phyloP scores from a whole-genome alignment of 2,329 filamentous ascomycete genomes.

The Sporothrix curviconia region DNA sequence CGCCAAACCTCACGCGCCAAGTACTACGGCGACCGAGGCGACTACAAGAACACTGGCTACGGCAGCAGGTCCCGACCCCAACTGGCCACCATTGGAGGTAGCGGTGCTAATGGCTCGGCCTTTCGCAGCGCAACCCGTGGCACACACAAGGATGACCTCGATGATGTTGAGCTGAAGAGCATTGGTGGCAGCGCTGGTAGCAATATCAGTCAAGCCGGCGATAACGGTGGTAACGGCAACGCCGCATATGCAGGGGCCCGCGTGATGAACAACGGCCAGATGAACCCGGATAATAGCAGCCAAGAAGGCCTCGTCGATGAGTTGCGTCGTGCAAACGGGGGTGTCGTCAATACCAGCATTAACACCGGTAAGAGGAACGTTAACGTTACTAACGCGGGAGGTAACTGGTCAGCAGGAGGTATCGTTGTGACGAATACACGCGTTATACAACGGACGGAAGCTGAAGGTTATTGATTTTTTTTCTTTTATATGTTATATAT shows the following conservation, averaged over 20 bases:
- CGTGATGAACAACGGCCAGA: neutral
- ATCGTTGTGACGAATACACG: neutral
- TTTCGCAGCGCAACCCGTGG: neutral
- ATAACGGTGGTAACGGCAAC: too few species aligned
- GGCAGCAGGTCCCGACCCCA: neutral
- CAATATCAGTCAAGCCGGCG: neutral
- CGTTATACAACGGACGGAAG: neutral
- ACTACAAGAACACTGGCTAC: neutral
- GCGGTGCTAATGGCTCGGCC: neutral
- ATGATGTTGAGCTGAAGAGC: neutral
- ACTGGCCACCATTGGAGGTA: neutral
- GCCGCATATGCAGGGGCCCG: too few species aligned
- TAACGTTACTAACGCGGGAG: neutral
- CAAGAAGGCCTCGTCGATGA: neutral
- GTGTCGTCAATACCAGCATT: neutral
- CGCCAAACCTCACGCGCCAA: neutral
- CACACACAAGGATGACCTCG: neutral
- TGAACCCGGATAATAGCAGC: neutral
- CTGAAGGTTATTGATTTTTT: too few species aligned
- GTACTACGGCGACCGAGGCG: neutral
- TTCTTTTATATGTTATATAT: too few species aligned
- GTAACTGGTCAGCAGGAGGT: neutral
- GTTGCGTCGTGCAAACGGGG: neutral
- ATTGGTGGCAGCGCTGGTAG: neutral
- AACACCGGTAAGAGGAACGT: neutral